These are phyloP conservation scores for Epichloe uncinata DNA, from an alignment of 2,329 filamentous ascomycete species.

Conservation along the genomic window DNA sequence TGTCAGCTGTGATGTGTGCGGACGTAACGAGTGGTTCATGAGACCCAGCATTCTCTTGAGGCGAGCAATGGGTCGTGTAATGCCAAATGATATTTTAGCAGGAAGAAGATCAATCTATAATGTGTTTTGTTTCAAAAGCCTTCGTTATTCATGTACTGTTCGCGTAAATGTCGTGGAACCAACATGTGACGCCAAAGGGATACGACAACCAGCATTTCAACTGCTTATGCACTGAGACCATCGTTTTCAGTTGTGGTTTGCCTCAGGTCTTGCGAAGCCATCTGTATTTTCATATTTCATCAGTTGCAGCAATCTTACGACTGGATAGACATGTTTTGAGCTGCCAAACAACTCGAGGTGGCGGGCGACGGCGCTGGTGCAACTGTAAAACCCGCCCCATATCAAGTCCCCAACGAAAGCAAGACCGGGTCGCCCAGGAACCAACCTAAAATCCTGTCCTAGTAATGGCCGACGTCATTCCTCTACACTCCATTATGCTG, in stretches of 20 bases:
- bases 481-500: not conserved
- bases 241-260: too few species aligned
- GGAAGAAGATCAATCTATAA: not conserved
- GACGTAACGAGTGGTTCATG: conserved; percentile 9
- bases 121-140: not conserved
- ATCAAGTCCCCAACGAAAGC: not conserved
- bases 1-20: not conserved
- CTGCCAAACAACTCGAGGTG: too few species aligned
- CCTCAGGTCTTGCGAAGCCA: too few species aligned
- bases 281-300: too few species aligned
- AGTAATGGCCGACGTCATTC: conserved; percentile 1
- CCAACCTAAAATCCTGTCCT: too few species aligned
- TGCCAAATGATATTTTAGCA: conserved; percentile 10
- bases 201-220: too few species aligned
- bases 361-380: not conserved
- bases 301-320: not conserved
- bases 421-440: too few species aligned
- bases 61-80: conserved; percentile 22
- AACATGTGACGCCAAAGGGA: not conserved
- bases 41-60: conserved; percentile 23
- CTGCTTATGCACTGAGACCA: too few species aligned
- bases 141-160: not conserved
- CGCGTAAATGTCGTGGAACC: too few species aligned
- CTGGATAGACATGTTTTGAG: not conserved
- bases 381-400: not conserved